Percentiles rank a stretch among this genome's conserved stretches.
phyloP scores from a whole-genome alignment of 352 stramenopile species.

The Phytophthora cactorum region DNA sequence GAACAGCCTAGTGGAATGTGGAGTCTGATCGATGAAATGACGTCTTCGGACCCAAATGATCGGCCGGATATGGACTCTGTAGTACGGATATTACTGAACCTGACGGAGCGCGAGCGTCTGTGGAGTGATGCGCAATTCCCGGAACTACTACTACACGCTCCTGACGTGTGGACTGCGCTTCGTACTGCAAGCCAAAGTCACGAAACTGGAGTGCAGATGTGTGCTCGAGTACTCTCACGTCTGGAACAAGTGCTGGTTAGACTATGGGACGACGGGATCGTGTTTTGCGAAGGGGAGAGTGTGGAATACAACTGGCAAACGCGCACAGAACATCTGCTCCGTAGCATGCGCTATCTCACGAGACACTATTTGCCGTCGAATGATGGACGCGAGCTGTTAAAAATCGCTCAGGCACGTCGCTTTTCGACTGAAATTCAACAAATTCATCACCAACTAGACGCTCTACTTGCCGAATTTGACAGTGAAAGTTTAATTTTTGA shows the following conservation, averaged over 20 bases:
- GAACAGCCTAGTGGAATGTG: conserved; percentile 9
- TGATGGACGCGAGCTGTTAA: conserved; percentile 17
- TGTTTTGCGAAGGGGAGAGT: conserved; percentile 22
- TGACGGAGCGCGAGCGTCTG: conserved; percentile 25
- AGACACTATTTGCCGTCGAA: conserved; percentile 23
- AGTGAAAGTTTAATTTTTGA: conserved; percentile 8
- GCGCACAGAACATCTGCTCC: conserved; percentile 37
- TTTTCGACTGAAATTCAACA: conserved; percentile 40
- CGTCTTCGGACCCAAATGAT: conserved; percentile 3
- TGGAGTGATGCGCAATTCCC: conserved; percentile 44
- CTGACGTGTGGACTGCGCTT: conserved; percentile 40
- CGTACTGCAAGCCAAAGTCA: conserved; percentile 29
- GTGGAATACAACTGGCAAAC: conserved; percentile 40
- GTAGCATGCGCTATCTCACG: conserved; percentile 37
- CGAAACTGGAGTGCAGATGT: conserved; percentile 30
- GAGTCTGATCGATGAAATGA: conserved; percentile 23
- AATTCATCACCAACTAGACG: conserved; percentile 36
- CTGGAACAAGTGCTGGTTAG: conserved; percentile 34
- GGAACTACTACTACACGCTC: conserved; percentile 33
- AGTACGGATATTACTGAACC: conserved; percentile 21
- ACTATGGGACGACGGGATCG: conserved; percentile 36
- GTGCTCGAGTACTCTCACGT: conserved; percentile 29
- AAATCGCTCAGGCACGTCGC: conserved; percentile 30
- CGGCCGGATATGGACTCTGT: conserved; percentile 30
- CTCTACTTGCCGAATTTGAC: conserved; percentile 34